Percentiles rank a stretch among this genome's conserved stretches.
Evolutionary conservation across 345 rosid genomes (phyloP).

Genomic region (Erysimum cheiranthoides): DNA sequence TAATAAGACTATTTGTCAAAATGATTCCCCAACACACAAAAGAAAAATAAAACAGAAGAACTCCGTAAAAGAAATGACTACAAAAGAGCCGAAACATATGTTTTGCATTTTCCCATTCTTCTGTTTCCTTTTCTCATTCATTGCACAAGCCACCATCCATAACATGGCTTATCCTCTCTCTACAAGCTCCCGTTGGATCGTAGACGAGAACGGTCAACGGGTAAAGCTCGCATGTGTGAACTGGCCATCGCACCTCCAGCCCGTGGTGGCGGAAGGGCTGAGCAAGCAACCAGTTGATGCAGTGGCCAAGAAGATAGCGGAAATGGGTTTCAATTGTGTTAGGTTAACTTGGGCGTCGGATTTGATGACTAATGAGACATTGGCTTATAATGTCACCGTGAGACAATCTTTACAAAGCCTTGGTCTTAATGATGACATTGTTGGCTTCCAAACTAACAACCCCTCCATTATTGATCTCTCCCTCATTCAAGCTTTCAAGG

Average conservation of each 20-base stretch:
- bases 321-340: constrained; percentile 72
- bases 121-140: constrained; percentile 30
- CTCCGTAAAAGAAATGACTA: constrained; percentile 14
- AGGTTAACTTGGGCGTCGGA: constrained; percentile 78
- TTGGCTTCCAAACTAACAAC: constrained; percentile 73
- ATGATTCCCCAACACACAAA: constrained; percentile 29
- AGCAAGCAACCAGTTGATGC: constrained; percentile 65
- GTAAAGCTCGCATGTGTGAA: constrained; percentile 73
- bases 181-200: constrained; percentile 64
- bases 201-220: constrained; percentile 55
- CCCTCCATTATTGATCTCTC: constrained; percentile 81
- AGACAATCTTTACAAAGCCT: constrained; percentile 68
- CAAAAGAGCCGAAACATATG: constrained; percentile 19
- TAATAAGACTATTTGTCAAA: constrained; percentile 20
- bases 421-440: constrained; percentile 64
- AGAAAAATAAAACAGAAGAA: not conserved
- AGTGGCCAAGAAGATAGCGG: constrained; percentile 47
- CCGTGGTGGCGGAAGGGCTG: constrained; percentile 78
- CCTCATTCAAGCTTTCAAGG: constrained; percentile 82
- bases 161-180: constrained; percentile 56
- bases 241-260: constrained; percentile 74
- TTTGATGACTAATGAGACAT: constrained; percentile 62
- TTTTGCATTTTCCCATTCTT: constrained; percentile 34
- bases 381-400: constrained; percentile 59
- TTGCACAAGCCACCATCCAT: constrained; percentile 25